Conservation (phyloP, 495 filamentous ascomycete species). For the Hypoxylon rickii region DNA sequence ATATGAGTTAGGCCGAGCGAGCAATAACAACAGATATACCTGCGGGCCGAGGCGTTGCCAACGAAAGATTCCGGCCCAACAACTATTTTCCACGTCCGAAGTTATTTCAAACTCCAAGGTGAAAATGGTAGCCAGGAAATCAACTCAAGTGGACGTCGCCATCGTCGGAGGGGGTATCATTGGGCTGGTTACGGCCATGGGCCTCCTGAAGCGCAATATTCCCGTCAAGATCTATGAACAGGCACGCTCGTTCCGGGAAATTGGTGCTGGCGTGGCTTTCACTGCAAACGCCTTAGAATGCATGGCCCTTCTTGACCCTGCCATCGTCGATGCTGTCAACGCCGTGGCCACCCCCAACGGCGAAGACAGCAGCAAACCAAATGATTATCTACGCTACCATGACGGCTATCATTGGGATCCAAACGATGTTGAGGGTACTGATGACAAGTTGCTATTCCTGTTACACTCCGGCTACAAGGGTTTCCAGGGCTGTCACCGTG, state of each 20-base stretch:
- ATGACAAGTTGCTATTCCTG: constrained; percentile 35
- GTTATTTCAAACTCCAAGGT: neutral
- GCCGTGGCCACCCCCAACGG: constrained; percentile 8
- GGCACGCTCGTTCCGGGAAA: constrained; percentile 41
- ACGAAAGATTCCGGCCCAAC: neutral
- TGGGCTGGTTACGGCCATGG: constrained; percentile 45
- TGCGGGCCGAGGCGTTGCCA: neutral
- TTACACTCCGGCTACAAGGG: constrained; percentile 40
- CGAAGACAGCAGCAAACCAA: constrained; percentile 3
- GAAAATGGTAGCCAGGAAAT: neutral
- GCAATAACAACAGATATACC: neutral
- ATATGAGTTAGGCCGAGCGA: neutral
- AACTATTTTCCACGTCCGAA: neutral
- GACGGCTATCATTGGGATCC: constrained; percentile 42
- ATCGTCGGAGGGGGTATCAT: constrained; percentile 52
- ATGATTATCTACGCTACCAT: constrained; percentile 41
- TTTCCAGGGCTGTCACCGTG: constrained; percentile 52
- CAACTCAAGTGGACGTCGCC: constrained; percentile 30
- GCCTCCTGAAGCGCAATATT: constrained; percentile 40
- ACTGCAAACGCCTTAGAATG: constrained; percentile 41
- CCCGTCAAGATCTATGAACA: constrained; percentile 49
- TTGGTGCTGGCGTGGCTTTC: constrained; percentile 54
- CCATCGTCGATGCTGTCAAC: constrained; percentile 6
- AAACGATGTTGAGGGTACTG: constrained; percentile 3
- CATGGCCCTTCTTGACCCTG: constrained; percentile 15